These are phyloP conservation scores for Hymenochaete sp. DNA, from an alignment of 1,284 basidiomycete genomes.

Conservation along the genomic window DNA sequence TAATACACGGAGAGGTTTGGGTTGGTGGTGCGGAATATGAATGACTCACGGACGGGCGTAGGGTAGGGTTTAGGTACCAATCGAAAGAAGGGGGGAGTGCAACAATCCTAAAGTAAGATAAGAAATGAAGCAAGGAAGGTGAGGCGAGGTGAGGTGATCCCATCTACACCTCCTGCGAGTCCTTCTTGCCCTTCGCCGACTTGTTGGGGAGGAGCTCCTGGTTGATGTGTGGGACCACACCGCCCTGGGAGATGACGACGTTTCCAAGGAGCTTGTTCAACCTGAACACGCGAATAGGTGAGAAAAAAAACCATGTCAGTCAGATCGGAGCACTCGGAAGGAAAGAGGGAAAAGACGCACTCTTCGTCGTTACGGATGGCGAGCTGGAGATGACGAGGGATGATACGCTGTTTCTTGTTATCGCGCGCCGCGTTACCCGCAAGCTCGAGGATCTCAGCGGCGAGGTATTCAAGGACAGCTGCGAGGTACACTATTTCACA, in stretches of 20 bases:
- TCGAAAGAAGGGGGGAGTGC: too few relatives aligned
- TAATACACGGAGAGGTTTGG: too few relatives aligned
- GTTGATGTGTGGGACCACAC: conserved; percentile 66
- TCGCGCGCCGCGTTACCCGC: conserved; percentile 77
- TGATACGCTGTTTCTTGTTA: conserved; percentile 83
- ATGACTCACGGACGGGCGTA: too few relatives aligned
- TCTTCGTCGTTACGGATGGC: conserved; percentile 85
- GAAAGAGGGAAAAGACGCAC: conserved; percentile 27
- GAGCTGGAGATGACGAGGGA: conserved; percentile 81
- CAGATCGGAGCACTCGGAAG: not conserved
- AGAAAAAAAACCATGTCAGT: too few relatives aligned
- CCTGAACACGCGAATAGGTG: conserved; percentile 25
- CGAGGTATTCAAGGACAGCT: conserved; percentile 75
- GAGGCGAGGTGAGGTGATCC: too few relatives aligned
- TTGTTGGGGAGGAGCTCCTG: conserved; percentile 53
- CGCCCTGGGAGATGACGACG: conserved; percentile 83
- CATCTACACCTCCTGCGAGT: conserved; percentile 20
- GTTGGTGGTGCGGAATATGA: too few relatives aligned
- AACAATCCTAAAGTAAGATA: too few relatives aligned
- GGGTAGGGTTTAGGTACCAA: too few relatives aligned
- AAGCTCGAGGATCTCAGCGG: conserved; percentile 82
- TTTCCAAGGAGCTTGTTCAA: conserved; percentile 67
- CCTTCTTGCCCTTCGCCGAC: conserved; percentile 20
- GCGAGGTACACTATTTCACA: conserved; percentile 66
- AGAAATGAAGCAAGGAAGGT: too few relatives aligned